Percentiles rank a stretch among this genome's conserved stretches.
Evolutionary conservation across 164 flowering plant genomes (phyloP).

Genomic region (Pachysandra terminalis): DNA sequence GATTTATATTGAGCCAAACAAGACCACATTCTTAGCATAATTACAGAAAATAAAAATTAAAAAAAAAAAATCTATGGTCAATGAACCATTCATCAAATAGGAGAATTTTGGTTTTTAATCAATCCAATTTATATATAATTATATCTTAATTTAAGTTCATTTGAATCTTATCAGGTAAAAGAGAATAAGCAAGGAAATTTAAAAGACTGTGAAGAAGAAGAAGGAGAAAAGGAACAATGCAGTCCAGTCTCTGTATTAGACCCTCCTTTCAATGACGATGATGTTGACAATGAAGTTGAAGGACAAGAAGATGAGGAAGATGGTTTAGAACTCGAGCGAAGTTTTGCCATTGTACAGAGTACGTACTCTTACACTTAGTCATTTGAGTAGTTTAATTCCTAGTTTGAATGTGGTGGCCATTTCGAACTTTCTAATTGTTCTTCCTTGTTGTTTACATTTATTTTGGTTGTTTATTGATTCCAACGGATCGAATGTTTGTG

Average conservation of each 20-base stretch:
- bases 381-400: not conserved
- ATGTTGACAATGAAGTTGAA: constrained; percentile 15
- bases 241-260: constrained; percentile 92
- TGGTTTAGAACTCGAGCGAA: constrained; percentile 49
- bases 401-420: not conserved
- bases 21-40: not conserved
- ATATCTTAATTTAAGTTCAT: not conserved
- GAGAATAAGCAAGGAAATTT: constrained; percentile 18
- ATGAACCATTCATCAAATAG: constrained; percentile 2
- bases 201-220: constrained; percentile 29
- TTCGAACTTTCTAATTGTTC: too few species aligned
- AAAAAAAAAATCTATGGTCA: constrained; percentile 3
- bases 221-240: constrained; percentile 76
- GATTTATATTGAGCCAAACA: not conserved
- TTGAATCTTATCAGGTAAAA: constrained; percentile 16
- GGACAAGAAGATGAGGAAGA: constrained; percentile 28
- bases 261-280: constrained; percentile 61
- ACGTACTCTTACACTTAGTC: constrained; percentile 16
- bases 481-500: too few species aligned
- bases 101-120: not conserved
- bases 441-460: not conserved
- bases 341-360: constrained; percentile 76
- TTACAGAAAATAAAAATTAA: not conserved
- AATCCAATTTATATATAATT: too few species aligned
- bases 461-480: too few species aligned